Evolutionary conservation across 192 early-diverging fungal species (phyloP).

Genomic region (Diversispora eburnea): DNA sequence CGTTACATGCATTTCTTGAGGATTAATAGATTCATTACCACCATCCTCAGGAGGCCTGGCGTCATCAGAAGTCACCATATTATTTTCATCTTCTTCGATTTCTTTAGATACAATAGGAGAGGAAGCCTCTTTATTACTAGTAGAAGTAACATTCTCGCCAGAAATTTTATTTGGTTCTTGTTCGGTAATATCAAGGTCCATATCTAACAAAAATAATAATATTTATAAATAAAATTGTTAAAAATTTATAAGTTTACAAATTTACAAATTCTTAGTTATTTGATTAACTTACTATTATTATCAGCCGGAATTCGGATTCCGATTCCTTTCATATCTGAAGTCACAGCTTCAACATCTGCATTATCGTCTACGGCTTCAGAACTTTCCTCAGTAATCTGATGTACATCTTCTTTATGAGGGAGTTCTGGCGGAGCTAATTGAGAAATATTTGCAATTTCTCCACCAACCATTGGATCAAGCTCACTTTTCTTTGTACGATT

Average conservation of each 20-base stretch:
- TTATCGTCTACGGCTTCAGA: constrained; percentile 34
- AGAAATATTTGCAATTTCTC: constrained; percentile 61
- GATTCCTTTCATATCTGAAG: background rate
- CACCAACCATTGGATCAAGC: constrained; percentile 58
- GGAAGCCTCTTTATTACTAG: background rate
- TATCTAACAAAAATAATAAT: background rate
- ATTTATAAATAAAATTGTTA: background rate
- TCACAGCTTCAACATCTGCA: constrained; percentile 29
- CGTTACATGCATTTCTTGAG: constrained; percentile 26
- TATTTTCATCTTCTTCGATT: constrained; percentile 31
- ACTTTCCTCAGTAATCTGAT: background rate
- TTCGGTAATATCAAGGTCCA: constrained; percentile 21
- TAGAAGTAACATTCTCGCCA: background rate
- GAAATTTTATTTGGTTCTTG: constrained; percentile 11
- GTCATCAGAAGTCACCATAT: constrained; percentile 14
- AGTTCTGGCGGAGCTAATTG: constrained; percentile 13
- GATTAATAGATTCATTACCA: constrained; percentile 23
- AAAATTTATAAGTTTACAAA: no score
- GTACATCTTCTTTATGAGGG: background rate
- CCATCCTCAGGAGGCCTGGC: constrained; percentile 23
- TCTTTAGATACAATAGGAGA: constrained; percentile 30
- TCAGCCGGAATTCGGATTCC: background rate
- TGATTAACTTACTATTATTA: constrained; percentile 6
- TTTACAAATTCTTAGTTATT: background rate
- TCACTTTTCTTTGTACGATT: constrained; percentile 54